These are phyloP conservation scores for Aureobasidium sp. DNA, from an alignment of 2,329 filamentous ascomycete genomes.

Conservation along the genomic window DNA sequence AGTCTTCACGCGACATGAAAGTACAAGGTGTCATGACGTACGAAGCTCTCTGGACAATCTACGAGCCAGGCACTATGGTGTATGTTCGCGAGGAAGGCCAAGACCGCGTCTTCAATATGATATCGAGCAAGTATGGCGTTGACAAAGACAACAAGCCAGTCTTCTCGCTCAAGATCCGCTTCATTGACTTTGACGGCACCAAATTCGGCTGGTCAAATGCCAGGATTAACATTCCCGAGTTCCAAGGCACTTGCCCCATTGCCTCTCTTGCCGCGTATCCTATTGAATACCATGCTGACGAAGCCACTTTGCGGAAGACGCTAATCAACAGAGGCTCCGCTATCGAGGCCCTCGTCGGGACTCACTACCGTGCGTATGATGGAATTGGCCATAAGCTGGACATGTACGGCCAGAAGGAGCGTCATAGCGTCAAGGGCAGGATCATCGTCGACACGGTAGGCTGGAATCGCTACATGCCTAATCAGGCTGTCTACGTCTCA, in stretches of 20 bases:
- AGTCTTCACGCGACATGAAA: slow-evolving; percentile 32
- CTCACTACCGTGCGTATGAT: slow-evolving; percentile 44
- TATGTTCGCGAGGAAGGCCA: slow-evolving; percentile 31
- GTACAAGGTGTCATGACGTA: slow-evolving; percentile 28
- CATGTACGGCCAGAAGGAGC: slow-evolving; percentile 27
- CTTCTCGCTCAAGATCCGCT: slow-evolving; percentile 28
- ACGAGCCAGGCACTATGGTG: slow-evolving; percentile 26
- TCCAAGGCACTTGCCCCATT: slow-evolving; percentile 33
- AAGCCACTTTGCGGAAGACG: slow-evolving; percentile 30
- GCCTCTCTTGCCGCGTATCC: slow-evolving; percentile 36
- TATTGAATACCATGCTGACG: slow-evolving; percentile 36
- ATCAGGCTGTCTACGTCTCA: slow-evolving; percentile 31
- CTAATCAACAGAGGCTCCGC: slow-evolving; percentile 40
- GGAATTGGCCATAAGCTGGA: slow-evolving; percentile 36
- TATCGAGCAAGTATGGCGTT: slow-evolving; percentile 22
- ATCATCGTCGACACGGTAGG: slow-evolving; percentile 47
- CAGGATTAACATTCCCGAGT: slow-evolving; percentile 25
- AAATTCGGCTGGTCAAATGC: slow-evolving; percentile 29
- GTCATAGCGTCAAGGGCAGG: slow-evolving; percentile 39
- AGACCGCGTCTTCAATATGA: slow-evolving; percentile 30
- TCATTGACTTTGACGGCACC: slow-evolving; percentile 31
- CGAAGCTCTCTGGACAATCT: slow-evolving; percentile 29
- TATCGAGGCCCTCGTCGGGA: slow-evolving; percentile 40
- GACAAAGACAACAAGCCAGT: slow-evolving; percentile 29
- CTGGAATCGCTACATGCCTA: slow-evolving; percentile 41